These are phyloP conservation scores for Phoenix roebelenii DNA, from an alignment of 176 grass and related monocot species.

Conservation along the genomic window DNA sequence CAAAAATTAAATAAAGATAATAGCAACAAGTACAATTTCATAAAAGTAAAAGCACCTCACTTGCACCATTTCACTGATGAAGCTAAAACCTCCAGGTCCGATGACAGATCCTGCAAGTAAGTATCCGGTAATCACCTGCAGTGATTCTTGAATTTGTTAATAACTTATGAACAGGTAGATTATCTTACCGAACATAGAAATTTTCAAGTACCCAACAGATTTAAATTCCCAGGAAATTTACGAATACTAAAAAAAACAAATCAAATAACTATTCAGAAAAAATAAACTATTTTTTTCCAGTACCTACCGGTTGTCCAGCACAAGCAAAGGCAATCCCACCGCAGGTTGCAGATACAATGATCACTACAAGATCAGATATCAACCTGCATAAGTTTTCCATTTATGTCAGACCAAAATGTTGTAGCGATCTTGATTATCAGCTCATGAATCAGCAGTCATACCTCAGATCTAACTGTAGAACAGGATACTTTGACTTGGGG, in stretches of 20 bases:
- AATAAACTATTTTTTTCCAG: not conserved
- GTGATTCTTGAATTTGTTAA: conserved; percentile 10
- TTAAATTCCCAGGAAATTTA: too few species aligned
- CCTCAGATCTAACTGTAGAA: conserved; percentile 91
- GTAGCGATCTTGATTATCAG: conserved; percentile 3
- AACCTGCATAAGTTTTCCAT: conserved; percentile 47
- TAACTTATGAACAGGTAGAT: not conserved
- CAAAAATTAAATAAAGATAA: too few species aligned
- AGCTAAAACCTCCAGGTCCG: conserved; percentile 93
- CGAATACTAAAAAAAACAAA: too few species aligned
- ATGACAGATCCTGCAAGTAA: conserved; percentile 98
- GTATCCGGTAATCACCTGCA: conserved; percentile 96
- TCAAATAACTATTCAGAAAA: not conserved
- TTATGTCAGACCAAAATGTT: conserved; percentile 11
- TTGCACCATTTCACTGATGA: conserved; percentile 99
- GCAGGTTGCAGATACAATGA: conserved; percentile 88
- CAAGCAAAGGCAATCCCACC: conserved; percentile 98
- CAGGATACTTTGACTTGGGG: conserved; percentile 98
- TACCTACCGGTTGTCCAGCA: conserved; percentile 73
- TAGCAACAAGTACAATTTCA: not conserved
- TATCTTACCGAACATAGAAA: too few species aligned
- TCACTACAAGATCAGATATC: conserved; percentile 99
- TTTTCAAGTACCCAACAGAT: too few species aligned
- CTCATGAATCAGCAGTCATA: conserved; percentile 15
- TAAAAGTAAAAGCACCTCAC: conserved; percentile 66